phyloP scores from a whole-genome alignment of 2,329 filamentous ascomycete species.

The Fusarium fracticaudum region DNA sequence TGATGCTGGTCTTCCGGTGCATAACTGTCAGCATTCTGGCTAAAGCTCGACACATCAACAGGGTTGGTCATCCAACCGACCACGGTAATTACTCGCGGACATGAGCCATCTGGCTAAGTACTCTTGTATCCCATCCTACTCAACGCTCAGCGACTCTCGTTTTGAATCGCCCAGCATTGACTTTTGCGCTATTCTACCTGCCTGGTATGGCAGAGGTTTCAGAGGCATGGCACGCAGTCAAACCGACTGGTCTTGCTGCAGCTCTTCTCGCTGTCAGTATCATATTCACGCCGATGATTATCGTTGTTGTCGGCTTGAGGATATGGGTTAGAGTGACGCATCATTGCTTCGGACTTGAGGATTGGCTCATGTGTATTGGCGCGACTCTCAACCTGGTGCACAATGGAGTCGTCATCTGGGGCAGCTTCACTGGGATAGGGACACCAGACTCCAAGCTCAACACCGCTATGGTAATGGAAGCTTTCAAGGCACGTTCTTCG shows the following conservation, averaged over 20 bases:
- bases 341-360: neutral
- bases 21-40: neutral
- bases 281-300: neutral
- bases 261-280: neutral
- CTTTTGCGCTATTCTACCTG: neutral
- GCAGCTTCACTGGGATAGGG: neutral
- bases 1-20: neutral
- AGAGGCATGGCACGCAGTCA: neutral
- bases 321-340: neutral
- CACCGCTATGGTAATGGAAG: neutral
- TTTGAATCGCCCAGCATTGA: neutral
- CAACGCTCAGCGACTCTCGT: too few species aligned
- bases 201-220: neutral
- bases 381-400: constrained; percentile 14
- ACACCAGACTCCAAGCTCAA: constrained; percentile 4
- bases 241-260: constrained; percentile 1
- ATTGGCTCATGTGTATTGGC: constrained; percentile 17
- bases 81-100: neutral
- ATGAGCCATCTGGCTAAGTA: neutral
- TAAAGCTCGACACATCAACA: neutral
- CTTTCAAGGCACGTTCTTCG: neutral
- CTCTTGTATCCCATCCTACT: neutral
- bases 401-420: constrained; percentile 13
- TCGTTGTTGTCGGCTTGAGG: neutral
- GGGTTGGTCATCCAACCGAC: neutral